phyloP scores from a whole-genome alignment of 2,329 filamentous ascomycete species.

The Aspergillus quadricinctus region DNA sequence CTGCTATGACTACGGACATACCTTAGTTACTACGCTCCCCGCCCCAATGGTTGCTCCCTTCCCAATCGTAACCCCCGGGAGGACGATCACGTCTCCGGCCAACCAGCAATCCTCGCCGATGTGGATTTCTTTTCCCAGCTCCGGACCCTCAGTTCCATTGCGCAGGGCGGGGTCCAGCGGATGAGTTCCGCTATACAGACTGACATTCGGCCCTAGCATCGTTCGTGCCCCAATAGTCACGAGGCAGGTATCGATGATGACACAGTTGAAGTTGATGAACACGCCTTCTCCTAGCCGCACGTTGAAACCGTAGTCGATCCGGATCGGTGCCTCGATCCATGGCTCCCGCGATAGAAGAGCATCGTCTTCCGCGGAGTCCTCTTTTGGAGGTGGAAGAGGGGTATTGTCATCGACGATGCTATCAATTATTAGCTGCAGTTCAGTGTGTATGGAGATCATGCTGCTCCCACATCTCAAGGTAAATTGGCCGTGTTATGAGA shows the following conservation, averaged over 20 bases:
- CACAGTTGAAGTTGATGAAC: conserved; percentile 71
- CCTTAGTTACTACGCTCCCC: conserved; percentile 77
- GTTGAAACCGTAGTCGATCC: conserved; percentile 74
- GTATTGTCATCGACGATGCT: conserved; percentile 61
- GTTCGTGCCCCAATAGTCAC: conserved; percentile 74
- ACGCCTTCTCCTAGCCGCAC: conserved; percentile 65
- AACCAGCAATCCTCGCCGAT: conserved; percentile 82
- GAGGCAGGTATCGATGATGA: conserved; percentile 70
- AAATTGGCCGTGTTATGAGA: background rate
- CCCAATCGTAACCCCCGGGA: conserved; percentile 76
- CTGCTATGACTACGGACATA: conserved; percentile 16
- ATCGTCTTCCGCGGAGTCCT: conserved; percentile 61
- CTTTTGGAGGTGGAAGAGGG: conserved; percentile 57
- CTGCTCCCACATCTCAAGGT: background rate
- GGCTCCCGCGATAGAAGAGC: conserved; percentile 60
- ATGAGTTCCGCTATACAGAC: conserved; percentile 70
- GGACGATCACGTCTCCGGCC: conserved; percentile 64
- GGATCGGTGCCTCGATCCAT: conserved; percentile 66
- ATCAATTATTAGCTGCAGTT: conserved; percentile 5
- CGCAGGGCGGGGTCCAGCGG: conserved; percentile 70
- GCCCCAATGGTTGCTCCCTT: conserved; percentile 70
- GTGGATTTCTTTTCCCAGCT: conserved; percentile 66
- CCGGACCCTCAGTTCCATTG: conserved; percentile 71
- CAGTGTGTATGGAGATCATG: background rate
- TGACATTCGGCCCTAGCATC: conserved; percentile 73